Conservation (phyloP, 2,329 filamentous ascomycete species). For the Parasarocladium wereldwijsianum region DNA sequence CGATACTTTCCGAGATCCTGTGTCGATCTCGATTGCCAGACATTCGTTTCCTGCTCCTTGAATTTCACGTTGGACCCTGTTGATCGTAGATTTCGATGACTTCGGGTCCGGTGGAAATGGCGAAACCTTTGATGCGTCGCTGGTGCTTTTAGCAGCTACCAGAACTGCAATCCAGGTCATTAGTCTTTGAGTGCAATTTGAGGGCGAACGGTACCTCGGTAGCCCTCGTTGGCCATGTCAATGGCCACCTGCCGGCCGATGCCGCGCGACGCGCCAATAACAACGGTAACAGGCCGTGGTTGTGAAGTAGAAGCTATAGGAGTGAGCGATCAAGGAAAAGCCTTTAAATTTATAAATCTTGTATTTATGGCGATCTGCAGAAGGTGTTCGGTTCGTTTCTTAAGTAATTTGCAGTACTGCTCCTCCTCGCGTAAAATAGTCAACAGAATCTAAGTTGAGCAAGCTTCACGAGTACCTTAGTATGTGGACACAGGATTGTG, state of each 20-base stretch:
- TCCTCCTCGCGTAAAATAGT: too few species aligned
- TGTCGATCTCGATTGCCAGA: conserved; percentile 56
- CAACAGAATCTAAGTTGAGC: too few species aligned
- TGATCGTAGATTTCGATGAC: conserved; percentile 60
- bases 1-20: conserved; percentile 45
- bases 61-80: conserved; percentile 65
- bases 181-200: too few species aligned
- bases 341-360: too few species aligned
- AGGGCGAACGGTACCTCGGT: conserved; percentile 44
- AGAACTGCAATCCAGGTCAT: conserved; percentile 37
- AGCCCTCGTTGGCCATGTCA: conserved; percentile 56
- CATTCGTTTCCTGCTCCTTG: conserved; percentile 46
- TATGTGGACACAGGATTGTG: too few species aligned
- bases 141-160: conserved; percentile 62
- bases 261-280: conserved; percentile 64
- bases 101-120: conserved; percentile 68
- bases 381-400: too few species aligned
- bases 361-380: too few species aligned
- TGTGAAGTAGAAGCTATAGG: too few species aligned
- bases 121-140: conserved; percentile 36
- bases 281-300: conserved; percentile 42
- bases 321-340: too few species aligned
- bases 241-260: conserved; percentile 71
- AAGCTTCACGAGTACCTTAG: too few species aligned
- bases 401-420: too few species aligned